A percentile compares a stretch with the other conserved stretches of the same genome.
These are phyloP conservation scores for Meyerozyma carpophila DNA, from an alignment of 1,139 yeast genomes.

Conservation along the genomic window DNA sequence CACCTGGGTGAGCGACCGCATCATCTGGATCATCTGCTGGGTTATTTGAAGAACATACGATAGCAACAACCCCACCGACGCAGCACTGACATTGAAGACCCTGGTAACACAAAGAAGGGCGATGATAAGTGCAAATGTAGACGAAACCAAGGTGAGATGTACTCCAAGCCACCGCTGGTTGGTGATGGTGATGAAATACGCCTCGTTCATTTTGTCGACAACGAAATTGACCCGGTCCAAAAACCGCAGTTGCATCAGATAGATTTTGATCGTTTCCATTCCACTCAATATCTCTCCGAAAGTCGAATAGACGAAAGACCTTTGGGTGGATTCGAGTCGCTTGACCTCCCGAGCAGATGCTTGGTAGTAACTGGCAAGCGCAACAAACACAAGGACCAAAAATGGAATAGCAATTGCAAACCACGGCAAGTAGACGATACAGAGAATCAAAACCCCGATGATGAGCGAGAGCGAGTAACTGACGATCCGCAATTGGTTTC, in stretches of 20 bases:
- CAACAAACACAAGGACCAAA: not conserved
- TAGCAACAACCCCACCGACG: conserved; percentile 4
- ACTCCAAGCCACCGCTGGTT: conserved; percentile 4
- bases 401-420: conserved; percentile 4
- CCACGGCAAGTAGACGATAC: conserved; percentile 7
- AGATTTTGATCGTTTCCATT: conserved; percentile 3
- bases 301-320: conserved; percentile 1
- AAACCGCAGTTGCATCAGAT: not conserved
- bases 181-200: conserved; percentile 1
- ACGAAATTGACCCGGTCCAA: not conserved
- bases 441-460: conserved; percentile 5
- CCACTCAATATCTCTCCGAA: conserved; percentile 4
- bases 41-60: conserved; percentile 10
- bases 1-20: conserved; percentile 5
- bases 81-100: conserved; percentile 3
- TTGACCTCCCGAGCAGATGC: conserved; percentile 4
- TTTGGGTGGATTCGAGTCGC: conserved; percentile 3
- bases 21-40: conserved; percentile 10
- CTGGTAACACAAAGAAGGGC: not conserved
- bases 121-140: not conserved
- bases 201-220: conserved; percentile 4
- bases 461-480: conserved; percentile 1
- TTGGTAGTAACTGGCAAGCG: conserved; percentile 3
- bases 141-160: conserved; percentile 1
- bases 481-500: not conserved